These are phyloP conservation scores for Noccaea caerulescens DNA, from an alignment of 345 rosid genomes.

Conservation along the genomic window DNA sequence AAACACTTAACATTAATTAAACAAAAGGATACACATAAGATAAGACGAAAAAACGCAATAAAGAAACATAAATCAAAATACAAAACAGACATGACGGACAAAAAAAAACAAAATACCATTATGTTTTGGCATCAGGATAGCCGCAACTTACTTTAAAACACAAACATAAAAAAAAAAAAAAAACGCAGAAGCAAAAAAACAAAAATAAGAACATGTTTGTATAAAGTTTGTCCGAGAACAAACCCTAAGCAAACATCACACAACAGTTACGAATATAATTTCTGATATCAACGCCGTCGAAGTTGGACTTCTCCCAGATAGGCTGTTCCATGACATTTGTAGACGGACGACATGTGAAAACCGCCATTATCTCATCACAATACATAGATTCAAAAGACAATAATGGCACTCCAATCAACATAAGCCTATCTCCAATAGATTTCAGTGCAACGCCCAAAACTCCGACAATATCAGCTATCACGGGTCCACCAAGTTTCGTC, in stretches of 20 bases:
- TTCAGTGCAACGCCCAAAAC: slow-evolving; percentile 76
- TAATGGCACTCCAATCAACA: slow-evolving; percentile 63
- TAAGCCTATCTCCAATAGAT: slow-evolving; percentile 46
- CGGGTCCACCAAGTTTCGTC: slow-evolving; percentile 68
- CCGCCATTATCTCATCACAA: slow-evolving; percentile 45
- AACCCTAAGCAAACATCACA: slow-evolving; percentile 12
- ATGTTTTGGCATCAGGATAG: background rate
- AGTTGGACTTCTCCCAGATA: too few relatives aligned
- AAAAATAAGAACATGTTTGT: background rate
- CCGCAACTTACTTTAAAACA: background rate
- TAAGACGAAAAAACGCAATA: too few relatives aligned
- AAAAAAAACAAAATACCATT: background rate
- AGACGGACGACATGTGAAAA: slow-evolving; percentile 63
- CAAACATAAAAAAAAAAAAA: too few relatives aligned
- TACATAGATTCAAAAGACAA: slow-evolving; percentile 35
- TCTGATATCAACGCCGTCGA: too few relatives aligned
- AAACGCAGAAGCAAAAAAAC: too few relatives aligned
- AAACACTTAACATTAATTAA: too few relatives aligned
- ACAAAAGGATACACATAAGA: too few relatives aligned
- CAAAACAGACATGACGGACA: too few relatives aligned
- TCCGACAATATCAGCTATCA: slow-evolving; percentile 52
- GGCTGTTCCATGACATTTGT: slow-evolving; percentile 9
- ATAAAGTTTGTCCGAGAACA: background rate
- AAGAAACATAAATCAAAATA: too few relatives aligned
- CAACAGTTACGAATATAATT: background rate